These are phyloP conservation scores for Podila clonocystis DNA, from an alignment of 192 early-diverging fungal genomes.

Conservation along the genomic window DNA sequence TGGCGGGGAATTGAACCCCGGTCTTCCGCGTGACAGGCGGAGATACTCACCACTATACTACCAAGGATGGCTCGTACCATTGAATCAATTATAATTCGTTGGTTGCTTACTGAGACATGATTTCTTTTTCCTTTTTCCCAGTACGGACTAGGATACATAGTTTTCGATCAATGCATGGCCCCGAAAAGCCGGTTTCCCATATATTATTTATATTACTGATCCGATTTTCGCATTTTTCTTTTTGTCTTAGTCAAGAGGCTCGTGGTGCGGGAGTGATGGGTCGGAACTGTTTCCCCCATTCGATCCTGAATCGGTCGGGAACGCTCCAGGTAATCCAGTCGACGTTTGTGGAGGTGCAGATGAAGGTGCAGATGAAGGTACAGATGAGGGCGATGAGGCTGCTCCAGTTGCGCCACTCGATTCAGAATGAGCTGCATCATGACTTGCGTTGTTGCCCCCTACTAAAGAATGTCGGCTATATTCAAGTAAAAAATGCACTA, in stretches of 20 bases:
- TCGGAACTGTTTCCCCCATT: background rate
- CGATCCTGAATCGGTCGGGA: background rate
- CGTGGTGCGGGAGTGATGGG: background rate
- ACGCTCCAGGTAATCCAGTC: conserved; percentile 5
- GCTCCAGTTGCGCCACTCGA: background rate
- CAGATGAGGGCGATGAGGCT: background rate
- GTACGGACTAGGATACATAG: no score
- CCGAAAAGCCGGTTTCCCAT: no score
- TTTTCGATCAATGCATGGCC: no score
- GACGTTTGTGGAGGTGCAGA: background rate
- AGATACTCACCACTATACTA: conserved; percentile 46
- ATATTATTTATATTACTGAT: no score
- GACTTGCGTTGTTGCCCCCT: conserved; percentile 3
- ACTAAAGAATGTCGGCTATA: conserved; percentile 28
- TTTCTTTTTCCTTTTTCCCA: no score
- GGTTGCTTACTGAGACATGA: background rate
- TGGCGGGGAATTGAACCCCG: conserved; percentile 42
- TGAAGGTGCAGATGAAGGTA: no score
- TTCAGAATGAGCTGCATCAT: background rate
- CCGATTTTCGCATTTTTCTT: background rate
- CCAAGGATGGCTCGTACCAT: conserved; percentile 1
- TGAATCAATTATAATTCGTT: no score
- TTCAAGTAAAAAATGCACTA: background rate
- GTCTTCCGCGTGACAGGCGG: conserved; percentile 44
- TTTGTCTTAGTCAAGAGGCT: conserved; percentile 3